Conservation (phyloP, 2,329 filamentous ascomycete genomes). For the Ophiostoma novo-ulmi region DNA sequence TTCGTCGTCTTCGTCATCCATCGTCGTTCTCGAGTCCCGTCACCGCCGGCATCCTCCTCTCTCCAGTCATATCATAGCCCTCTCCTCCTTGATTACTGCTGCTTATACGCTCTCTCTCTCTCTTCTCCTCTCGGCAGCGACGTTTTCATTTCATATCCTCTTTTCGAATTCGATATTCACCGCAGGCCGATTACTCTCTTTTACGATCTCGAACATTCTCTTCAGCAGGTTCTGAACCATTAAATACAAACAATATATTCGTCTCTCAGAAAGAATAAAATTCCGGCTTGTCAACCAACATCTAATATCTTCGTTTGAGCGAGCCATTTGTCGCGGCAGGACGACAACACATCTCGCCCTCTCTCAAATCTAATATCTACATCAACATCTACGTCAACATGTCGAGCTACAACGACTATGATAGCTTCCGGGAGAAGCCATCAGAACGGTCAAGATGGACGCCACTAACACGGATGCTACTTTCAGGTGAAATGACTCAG, state of each 20-base stretch:
- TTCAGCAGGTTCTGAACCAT: conserved; percentile 55
- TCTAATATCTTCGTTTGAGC: not conserved
- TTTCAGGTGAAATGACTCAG: conserved; percentile 76
- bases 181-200: conserved; percentile 25
- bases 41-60: conserved; percentile 12
- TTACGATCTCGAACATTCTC: conserved; percentile 26
- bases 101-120: not conserved
- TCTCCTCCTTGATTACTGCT: not conserved
- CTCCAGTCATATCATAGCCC: conserved; percentile 12
- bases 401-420: conserved; percentile 36
- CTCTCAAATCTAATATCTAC: conserved; percentile 9
- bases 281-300: not conserved
- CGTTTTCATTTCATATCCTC: not conserved
- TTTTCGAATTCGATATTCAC: conserved; percentile 14
- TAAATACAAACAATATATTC: not conserved
- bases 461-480: conserved; percentile 73
- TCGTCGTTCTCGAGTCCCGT: conserved; percentile 15
- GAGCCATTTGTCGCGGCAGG: not conserved
- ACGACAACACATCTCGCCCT: not conserved
- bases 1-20: conserved; percentile 14
- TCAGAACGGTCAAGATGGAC: conserved; percentile 77
- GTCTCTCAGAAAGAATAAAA: not conserved
- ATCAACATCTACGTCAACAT: conserved; percentile 23
- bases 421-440: conserved; percentile 37
- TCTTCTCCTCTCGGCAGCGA: conserved; percentile 12